A percentile compares a stretch with the other conserved stretches of the same genome.
Evolutionary conservation across 2,329 filamentous ascomycete species (phyloP).

Genomic region (Laburnicola sp.): DNA sequence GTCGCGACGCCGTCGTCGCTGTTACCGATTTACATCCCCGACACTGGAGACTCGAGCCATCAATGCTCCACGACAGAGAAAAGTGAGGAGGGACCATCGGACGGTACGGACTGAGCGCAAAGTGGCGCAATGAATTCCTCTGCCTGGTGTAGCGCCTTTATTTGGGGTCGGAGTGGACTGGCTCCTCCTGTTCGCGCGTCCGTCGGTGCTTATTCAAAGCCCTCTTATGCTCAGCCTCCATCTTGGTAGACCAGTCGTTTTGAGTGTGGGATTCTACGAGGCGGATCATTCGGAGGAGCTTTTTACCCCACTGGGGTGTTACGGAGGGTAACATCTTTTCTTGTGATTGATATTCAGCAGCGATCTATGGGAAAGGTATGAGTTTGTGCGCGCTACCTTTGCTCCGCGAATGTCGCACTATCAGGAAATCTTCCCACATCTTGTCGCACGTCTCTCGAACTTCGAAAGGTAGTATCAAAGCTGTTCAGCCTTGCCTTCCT

Average conservation of each 20-base stretch:
- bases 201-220: background rate
- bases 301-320: background rate
- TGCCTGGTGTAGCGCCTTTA: background rate
- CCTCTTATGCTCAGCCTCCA: background rate
- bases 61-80: background rate
- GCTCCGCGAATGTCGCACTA: no score
- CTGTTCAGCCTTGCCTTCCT: no score
- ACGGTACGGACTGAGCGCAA: constrained; percentile 2
- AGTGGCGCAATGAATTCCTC: constrained; percentile 1
- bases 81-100: background rate
- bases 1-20: background rate
- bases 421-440: no score
- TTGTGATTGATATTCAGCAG: no score
- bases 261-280: background rate
- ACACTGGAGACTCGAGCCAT: background rate
- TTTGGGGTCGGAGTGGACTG: background rate
- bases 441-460: no score
- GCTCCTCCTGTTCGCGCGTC: background rate
- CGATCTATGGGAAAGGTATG: no score
- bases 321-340: background rate
- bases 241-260: background rate
- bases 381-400: no score
- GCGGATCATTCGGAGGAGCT: background rate
- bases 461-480: no score
- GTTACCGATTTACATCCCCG: constrained; percentile 6